Evolutionary conservation across 495 filamentous ascomycete species (phyloP), one percentile per base, ranked within the genome.

Genomic region (Haplographium delicatum): DNA sequence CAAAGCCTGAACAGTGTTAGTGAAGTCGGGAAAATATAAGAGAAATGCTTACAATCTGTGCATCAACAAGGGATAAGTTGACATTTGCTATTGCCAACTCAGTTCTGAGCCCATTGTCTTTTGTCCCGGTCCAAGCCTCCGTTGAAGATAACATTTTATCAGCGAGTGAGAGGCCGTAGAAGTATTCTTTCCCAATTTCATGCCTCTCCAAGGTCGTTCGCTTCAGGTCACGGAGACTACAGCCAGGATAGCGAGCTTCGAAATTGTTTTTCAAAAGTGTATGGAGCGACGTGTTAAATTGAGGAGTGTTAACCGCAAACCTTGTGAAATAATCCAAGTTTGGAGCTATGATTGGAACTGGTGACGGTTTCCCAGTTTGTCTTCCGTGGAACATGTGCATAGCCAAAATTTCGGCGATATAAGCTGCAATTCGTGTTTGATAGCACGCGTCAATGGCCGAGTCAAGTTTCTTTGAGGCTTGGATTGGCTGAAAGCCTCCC

Each of bases 1-100:
- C 27, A 99, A 80, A 47, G 74, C 73, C 85, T 90, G 37, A 37
- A 27, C 5, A 28, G 39, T 51, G 61, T 73, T 66, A 73, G 63
- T 15, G 37, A 56, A 5, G 11, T 37, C 23, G 37, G 18, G 1
- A 7, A 2, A 13, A 37, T 30, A 27, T 3, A 15, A 2, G 8
- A 27, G 3, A 25, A 2, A 10, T 30, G 79, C 87, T 71, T 78
- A 90, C 84, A 53, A 93, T 80, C 71, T 97, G 89, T 28, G 91
- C 84, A 62, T 96, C 89, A 37, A 97, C 88, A 13, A 95, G 70
- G 16, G 89, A 93, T 48, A 98, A 62, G 62, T 97, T 96, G 57
- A 86, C 62, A 64, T 98, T 97, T 28, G 91, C 93, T 54, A 77
- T 79, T 60, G 80, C 80, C 63, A 97, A 81, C 61, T 97, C 94